These are phyloP conservation scores for Kwoniella shivajii DNA, from an alignment of 1,284 basidiomycete genomes.

Conservation along the genomic window DNA sequence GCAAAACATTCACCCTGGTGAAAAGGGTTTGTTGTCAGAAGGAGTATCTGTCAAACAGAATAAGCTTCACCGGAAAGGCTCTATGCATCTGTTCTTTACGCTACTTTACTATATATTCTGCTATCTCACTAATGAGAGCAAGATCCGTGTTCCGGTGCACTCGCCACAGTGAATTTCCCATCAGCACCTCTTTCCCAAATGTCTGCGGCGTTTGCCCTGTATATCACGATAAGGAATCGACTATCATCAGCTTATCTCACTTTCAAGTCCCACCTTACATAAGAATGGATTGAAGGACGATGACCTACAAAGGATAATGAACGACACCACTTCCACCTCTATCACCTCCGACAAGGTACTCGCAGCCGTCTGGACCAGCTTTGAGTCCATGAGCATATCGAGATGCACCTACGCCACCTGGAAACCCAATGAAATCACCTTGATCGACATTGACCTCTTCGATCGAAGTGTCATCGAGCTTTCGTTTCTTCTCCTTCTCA, in stretches of 20 bases:
- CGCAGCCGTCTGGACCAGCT: conserved; percentile 23
- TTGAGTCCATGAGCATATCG: conserved; percentile 24
- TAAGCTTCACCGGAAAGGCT: too few relatives aligned
- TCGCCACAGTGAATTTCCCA: not conserved
- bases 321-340: conserved; percentile 1
- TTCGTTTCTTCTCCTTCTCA: not conserved
- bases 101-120: too few relatives aligned
- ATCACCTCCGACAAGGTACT: conserved; percentile 31
- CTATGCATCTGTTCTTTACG: too few relatives aligned
- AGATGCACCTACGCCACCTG: conserved; percentile 7
- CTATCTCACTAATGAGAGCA: not conserved
- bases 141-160: not conserved
- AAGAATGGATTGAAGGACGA: not conserved
- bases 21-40: too few relatives aligned
- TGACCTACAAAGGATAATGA: conserved; percentile 14
- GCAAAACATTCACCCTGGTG: too few relatives aligned
- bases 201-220: not conserved
- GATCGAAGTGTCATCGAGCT: not conserved
- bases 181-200: conserved; percentile 5
- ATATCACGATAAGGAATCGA: not conserved
- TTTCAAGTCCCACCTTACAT: too few relatives aligned
- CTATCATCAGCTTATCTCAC: not conserved
- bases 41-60: too few relatives aligned
- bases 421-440: conserved; percentile 31
- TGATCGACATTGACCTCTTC: conserved; percentile 15